Evolutionary conservation across 176 grass and related monocot genomes (phyloP).

Genomic region (Hsuehochloa calcarea): DNA sequence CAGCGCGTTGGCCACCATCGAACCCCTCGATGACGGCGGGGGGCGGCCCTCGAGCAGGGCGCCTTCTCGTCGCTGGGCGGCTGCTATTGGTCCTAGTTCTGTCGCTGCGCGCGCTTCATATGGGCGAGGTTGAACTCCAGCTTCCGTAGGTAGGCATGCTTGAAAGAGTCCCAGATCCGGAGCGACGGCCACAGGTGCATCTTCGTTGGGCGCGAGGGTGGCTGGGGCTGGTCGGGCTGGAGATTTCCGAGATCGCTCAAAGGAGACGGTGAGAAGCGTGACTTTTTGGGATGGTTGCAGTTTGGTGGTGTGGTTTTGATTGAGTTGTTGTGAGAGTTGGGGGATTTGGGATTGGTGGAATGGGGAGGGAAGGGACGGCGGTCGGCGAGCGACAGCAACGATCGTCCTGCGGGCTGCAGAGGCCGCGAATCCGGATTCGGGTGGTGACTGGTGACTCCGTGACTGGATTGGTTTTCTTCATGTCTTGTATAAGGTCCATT

Average conservation of each 20-base stretch:
- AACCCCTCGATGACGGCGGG: neutral
- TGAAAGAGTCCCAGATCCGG: slow-evolving; percentile 85
- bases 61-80: neutral
- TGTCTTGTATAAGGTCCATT: too few relatives aligned
- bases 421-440: too few relatives aligned
- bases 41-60: slow-evolving; percentile 54
- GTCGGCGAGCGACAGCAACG: too few relatives aligned
- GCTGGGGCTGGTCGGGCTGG: neutral
- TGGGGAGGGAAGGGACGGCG: too few relatives aligned
- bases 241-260: neutral
- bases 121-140: slow-evolving; percentile 72
- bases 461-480: too few relatives aligned
- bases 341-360: too few relatives aligned
- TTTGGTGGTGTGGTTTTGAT: too few relatives aligned
- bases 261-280: neutral
- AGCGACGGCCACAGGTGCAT: slow-evolving; percentile 97
- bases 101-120: slow-evolving; percentile 46
- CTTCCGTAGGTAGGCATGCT: slow-evolving; percentile 67
- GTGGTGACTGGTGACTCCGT: too few relatives aligned
- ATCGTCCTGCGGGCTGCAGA: too few relatives aligned
- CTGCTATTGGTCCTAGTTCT: slow-evolving; percentile 11
- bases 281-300: slow-evolving; percentile 20
- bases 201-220: slow-evolving; percentile 18
- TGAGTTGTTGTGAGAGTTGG: too few relatives aligned
- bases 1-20: slow-evolving; percentile 9